phyloP scores from a whole-genome alignment of 1,284 basidiomycete genomes.

The Prillingera fragicola region DNA sequence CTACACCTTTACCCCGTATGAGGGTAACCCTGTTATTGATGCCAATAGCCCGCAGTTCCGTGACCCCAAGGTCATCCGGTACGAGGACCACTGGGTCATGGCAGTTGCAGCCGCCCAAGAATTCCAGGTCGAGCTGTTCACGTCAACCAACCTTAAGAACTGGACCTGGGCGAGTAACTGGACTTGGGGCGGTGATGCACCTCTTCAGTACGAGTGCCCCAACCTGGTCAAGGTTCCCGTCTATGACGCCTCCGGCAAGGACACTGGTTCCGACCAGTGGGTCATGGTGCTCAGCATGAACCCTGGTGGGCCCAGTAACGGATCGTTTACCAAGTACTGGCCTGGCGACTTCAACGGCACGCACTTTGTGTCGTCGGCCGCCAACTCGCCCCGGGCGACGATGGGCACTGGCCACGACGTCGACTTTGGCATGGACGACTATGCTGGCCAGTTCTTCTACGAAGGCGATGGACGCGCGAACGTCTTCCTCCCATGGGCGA shows the following conservation, averaged over 20 bases:
- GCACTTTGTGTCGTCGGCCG: slow-evolving; percentile 42
- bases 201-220: slow-evolving; percentile 48
- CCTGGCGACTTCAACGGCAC: slow-evolving; percentile 47
- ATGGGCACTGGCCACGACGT: slow-evolving; percentile 18
- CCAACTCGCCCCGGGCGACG: slow-evolving; percentile 5
- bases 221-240: slow-evolving; percentile 43
- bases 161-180: slow-evolving; percentile 47
- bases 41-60: slow-evolving; percentile 45
- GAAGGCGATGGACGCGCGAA: slow-evolving; percentile 17
- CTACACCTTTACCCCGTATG: slow-evolving; percentile 46
- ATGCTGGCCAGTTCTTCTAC: slow-evolving; percentile 48
- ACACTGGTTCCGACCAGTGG: slow-evolving; percentile 9
- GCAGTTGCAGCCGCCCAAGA: slow-evolving; percentile 44
- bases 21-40: slow-evolving; percentile 44
- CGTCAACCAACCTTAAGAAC: slow-evolving; percentile 42
- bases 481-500: slow-evolving; percentile 46
- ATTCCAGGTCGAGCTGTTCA: slow-evolving; percentile 46
- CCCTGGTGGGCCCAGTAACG: slow-evolving; percentile 43
- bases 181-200: slow-evolving; percentile 33
- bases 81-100: slow-evolving; percentile 48
- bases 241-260: slow-evolving; percentile 19
- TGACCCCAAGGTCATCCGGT: slow-evolving; percentile 50
- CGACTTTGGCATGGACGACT: slow-evolving; percentile 49
- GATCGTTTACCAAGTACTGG: slow-evolving; percentile 45
- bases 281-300: slow-evolving; percentile 34